phyloP scores from a whole-genome alignment of 2,329 filamentous ascomycete species.

The Neonectria coccinea region DNA sequence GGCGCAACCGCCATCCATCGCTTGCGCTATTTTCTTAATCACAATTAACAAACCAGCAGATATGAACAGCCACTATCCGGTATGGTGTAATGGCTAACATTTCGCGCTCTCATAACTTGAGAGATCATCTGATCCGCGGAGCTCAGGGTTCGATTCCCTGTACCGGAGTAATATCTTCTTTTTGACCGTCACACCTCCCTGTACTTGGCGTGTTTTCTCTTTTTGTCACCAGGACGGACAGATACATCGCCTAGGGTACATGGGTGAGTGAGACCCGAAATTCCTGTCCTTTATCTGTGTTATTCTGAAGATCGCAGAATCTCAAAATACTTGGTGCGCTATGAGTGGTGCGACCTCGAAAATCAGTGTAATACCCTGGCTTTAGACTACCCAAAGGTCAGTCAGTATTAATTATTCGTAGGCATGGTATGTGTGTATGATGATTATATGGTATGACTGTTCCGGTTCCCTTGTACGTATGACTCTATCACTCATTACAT shows the following conservation, averaged over 20 bases:
- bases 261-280: too few species aligned
- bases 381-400: too few species aligned
- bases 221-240: not conserved
- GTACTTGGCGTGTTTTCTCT: not conserved
- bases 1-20: not conserved
- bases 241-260: not conserved
- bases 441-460: not conserved
- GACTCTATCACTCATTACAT: not conserved
- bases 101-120: slow-evolving; percentile 40
- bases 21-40: not conserved
- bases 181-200: not conserved
- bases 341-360: not conserved
- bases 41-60: not conserved
- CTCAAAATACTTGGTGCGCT: not conserved
- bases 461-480: not conserved
- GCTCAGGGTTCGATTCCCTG: slow-evolving; percentile 47
- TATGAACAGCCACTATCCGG: slow-evolving; percentile 34
- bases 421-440: not conserved
- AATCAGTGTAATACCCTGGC: not conserved
- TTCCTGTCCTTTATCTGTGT: too few species aligned
- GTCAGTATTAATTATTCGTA: not conserved
- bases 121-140: slow-evolving; percentile 39
- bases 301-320: not conserved
- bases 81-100: slow-evolving; percentile 48
- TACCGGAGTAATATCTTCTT: slow-evolving; percentile 37